Base-by-base conservation (phyloP, 352 stramenopile species). In the Saprolegnia diclina region DNA sequence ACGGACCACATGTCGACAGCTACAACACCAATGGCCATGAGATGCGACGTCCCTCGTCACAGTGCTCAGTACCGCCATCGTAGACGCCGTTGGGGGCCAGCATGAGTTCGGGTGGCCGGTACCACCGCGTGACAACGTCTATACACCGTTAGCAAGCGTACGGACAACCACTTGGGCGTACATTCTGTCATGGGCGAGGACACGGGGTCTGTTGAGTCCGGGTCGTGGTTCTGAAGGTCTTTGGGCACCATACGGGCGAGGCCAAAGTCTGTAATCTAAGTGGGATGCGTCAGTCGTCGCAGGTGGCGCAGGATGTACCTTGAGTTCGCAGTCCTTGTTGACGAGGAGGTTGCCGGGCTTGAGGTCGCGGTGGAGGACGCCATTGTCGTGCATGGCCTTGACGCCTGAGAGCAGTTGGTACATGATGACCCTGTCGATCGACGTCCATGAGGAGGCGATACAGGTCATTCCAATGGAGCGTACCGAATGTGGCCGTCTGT, bases 291-390 rank as follows among this genome's bases (percentile, higher is more conserved):
- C 14, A 67, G 22, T 9, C 0, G n/a, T n/a, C n/a, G n/a, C n/a
- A n/a, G n/a, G n/a, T n/a, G n/a, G 22, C 18, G 53, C 67, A 3
- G 4, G 35, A 14, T 0, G 9, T 65, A 78, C 76, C 74, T 92
- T 93, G 56, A 92, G 77, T 65, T 97, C 84, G 71, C 92, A 98
- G 72, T 95, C 91, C 66, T 95, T 94, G 80, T 92, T 81, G 16
- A 98, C 85, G 19, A 98, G 71, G 11, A 98, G 72, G 64, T 98
- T 98, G n/a, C 92, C 91, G 18, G 92, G 90, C 72, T 98, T 98
- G 70, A 97, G 85, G 76, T 98, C 92, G 22, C 93, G 90, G 65
- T 98, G 92, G 46, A 98, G 82, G 56, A 98, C 90, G 21, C 83
- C 88, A 64, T 97, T 95, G 66, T 95, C 88, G 76, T 98, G 93